phyloP scores from a whole-genome alignment of 2,329 filamentous ascomycete species.

The Penicillium frequentans region DNA sequence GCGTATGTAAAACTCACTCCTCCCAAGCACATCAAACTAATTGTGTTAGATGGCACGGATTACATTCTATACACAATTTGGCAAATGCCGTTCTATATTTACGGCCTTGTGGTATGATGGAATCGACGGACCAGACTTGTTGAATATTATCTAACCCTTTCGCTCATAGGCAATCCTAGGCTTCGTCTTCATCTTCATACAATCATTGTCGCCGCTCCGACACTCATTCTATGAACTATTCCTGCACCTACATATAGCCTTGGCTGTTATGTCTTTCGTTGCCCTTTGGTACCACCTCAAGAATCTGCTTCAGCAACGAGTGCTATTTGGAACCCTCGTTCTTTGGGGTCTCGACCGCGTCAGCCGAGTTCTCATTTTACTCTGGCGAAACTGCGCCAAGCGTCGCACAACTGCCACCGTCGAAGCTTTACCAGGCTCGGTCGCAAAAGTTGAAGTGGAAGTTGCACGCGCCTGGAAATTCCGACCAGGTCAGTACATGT shows the following conservation, averaged over 20 bases:
- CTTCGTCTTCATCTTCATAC: slow-evolving; percentile 40
- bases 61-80: slow-evolving; percentile 27
- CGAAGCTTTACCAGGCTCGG: slow-evolving; percentile 57
- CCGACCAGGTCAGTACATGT: slow-evolving; percentile 53
- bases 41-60: slow-evolving; percentile 57
- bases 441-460: slow-evolving; percentile 47
- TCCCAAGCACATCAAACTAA: not conserved
- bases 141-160: slow-evolving; percentile 45
- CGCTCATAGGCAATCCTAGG: slow-evolving; percentile 39
- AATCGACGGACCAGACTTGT: not conserved
- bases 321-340: slow-evolving; percentile 32
- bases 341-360: slow-evolving; percentile 41
- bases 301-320: slow-evolving; percentile 29
- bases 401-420: slow-evolving; percentile 52
- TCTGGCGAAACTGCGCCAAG: slow-evolving; percentile 53
- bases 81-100: slow-evolving; percentile 30
- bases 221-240: slow-evolving; percentile 49
- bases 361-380: slow-evolving; percentile 47
- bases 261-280: slow-evolving; percentile 41
- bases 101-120: slow-evolving; percentile 30
- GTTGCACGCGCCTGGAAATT: slow-evolving; percentile 34
- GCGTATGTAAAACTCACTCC: slow-evolving; percentile 15
- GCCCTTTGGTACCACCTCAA: slow-evolving; percentile 39
- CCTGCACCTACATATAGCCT: slow-evolving; percentile 42
- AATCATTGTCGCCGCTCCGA: slow-evolving; percentile 42